Evolutionary conservation across 371 early-diverging fungal genomes (phyloP).

Genomic region (Mucor indicus): DNA sequence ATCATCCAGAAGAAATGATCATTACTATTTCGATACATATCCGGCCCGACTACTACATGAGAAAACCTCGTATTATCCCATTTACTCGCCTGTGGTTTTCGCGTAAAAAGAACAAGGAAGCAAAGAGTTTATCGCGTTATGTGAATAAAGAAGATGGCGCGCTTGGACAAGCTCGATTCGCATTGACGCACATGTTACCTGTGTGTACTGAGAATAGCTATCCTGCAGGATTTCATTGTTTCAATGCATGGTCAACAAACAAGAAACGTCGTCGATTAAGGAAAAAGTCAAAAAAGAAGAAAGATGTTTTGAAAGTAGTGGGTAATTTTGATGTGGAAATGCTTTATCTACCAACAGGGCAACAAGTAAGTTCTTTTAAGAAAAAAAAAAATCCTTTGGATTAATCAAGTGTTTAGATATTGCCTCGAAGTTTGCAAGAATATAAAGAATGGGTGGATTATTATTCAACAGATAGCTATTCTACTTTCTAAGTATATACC

Average conservation of each 20-base stretch:
- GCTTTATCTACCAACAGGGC: constrained; percentile 40
- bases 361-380: constrained; percentile 22
- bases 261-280: neutral
- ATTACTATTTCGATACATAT: constrained; percentile 37
- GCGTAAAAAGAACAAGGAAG: constrained; percentile 16
- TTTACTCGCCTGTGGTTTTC: constrained; percentile 23
- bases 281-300: constrained; percentile 7
- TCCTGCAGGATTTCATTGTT: constrained; percentile 39
- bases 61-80: constrained; percentile 17
- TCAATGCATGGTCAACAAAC: constrained; percentile 40
- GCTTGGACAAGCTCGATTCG: constrained; percentile 43
- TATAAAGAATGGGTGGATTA: constrained; percentile 4
- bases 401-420: neutral
- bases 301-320: constrained; percentile 31
- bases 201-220: constrained; percentile 36
- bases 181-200: constrained; percentile 37
- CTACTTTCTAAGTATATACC: neutral
- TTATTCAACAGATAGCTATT: constrained; percentile 2
- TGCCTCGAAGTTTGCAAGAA: constrained; percentile 18
- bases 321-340: constrained; percentile 37
- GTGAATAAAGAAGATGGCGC: constrained; percentile 44
- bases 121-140: constrained; percentile 31
- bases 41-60: constrained; percentile 37
- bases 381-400: neutral
- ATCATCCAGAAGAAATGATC: constrained; percentile 34